A percentile compares a stretch with the other conserved stretches of the same genome.
Conservation (phyloP, 2,329 filamentous ascomycete species). For the Domatiomyces globalis region DNA sequence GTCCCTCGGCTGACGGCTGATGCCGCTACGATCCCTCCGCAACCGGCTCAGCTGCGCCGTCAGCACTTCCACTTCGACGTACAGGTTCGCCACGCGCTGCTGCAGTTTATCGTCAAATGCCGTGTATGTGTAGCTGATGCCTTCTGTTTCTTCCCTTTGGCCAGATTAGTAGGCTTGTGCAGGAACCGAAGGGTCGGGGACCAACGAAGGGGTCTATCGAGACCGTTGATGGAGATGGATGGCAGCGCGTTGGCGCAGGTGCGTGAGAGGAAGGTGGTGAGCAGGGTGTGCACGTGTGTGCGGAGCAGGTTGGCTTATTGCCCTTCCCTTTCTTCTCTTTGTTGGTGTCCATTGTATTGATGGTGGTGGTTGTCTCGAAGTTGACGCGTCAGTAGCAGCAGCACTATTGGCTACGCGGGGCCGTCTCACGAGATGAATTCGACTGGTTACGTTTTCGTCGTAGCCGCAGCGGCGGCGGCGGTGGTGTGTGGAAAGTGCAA, state of each 20-base stretch:
- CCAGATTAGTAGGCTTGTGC: not conserved
- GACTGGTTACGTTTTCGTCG: constrained; percentile 10
- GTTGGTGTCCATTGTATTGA: not conserved
- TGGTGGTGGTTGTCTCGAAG: not conserved
- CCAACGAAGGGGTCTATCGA: constrained; percentile 22
- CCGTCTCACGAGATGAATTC: constrained; percentile 31
- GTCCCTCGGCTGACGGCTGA: constrained; percentile 50
- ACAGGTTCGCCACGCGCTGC: constrained; percentile 29
- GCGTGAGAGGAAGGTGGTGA: constrained; percentile 29
- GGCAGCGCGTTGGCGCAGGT: constrained; percentile 31
- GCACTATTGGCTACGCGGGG: constrained; percentile 1
- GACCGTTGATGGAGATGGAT: constrained; percentile 34
- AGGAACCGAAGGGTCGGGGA: constrained; percentile 22
- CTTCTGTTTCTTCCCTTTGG: constrained; percentile 22
- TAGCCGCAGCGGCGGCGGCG: not conserved
- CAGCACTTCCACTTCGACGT: constrained; percentile 34
- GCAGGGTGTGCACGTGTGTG: constrained; percentile 10
- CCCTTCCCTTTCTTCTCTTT: no score
- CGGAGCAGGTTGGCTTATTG: constrained; percentile 15
- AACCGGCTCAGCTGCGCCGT: constrained; percentile 34
- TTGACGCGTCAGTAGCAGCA: not conserved
- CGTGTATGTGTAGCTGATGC: constrained; percentile 31
- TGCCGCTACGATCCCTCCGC: constrained; percentile 38
- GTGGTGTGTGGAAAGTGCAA: constrained; percentile 35
- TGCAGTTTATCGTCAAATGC: constrained; percentile 32